Conservation (phyloP, 2,329 filamentous ascomycete genomes). For the Malbranchea cinnamomea region DNA sequence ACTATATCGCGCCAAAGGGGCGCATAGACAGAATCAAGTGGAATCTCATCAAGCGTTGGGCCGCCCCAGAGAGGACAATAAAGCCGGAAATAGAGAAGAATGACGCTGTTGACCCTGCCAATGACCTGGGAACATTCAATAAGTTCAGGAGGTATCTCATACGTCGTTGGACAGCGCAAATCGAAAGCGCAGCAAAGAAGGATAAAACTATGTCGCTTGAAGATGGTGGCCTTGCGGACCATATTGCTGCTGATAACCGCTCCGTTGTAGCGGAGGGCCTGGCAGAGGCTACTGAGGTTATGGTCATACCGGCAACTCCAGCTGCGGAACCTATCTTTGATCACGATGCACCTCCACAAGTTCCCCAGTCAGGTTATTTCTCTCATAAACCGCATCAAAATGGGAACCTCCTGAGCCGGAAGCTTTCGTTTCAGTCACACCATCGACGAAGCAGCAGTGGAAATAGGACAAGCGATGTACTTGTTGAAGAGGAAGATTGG, state of each 20-base stretch:
- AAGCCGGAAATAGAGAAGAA: slow-evolving; percentile 13
- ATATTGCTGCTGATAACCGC: slow-evolving; percentile 6
- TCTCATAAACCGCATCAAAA: background rate
- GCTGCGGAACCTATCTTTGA: slow-evolving; percentile 5
- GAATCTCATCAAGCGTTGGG: slow-evolving; percentile 34
- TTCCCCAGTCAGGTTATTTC: slow-evolving; percentile 2
- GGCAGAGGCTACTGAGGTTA: slow-evolving; percentile 11
- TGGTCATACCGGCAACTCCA: slow-evolving; percentile 10
- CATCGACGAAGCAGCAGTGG: slow-evolving; percentile 11
- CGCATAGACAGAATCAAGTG: slow-evolving; percentile 30
- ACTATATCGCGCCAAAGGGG: slow-evolving; percentile 26
- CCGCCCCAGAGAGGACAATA: slow-evolving; percentile 27
- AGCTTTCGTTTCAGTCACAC: slow-evolving; percentile 5
- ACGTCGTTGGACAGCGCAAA: slow-evolving; percentile 25
- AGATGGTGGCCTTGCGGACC: slow-evolving; percentile 8
- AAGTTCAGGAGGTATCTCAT: slow-evolving; percentile 26
- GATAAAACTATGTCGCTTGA: slow-evolving; percentile 10
- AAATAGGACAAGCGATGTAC: slow-evolving; percentile 9
- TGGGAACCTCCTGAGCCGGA: slow-evolving; percentile 2
- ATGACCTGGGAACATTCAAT: slow-evolving; percentile 26
- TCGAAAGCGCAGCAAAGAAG: slow-evolving; percentile 14
- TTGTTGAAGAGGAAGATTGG: slow-evolving; percentile 16
- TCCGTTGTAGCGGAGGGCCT: slow-evolving; percentile 11
- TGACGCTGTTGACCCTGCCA: slow-evolving; percentile 15
- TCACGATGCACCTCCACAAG: slow-evolving; percentile 5